Percentiles rank a stretch among this genome's conserved stretches.
Conservation (phyloP, 331 rosid species). For the Malus hybrid region DNA sequence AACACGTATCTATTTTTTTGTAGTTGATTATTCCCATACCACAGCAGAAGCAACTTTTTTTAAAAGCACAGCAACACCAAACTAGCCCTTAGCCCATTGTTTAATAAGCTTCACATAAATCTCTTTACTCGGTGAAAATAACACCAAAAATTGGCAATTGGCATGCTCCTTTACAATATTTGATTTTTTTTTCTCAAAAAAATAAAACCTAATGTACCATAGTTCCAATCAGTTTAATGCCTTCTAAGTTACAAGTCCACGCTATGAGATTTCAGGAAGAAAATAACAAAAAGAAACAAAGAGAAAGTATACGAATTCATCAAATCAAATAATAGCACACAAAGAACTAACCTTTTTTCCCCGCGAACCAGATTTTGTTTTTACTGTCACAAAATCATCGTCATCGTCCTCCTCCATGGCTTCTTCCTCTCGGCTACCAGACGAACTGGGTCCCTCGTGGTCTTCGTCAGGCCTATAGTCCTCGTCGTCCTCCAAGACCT, state of each 20-base stretch:
- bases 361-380: constrained; percentile 21
- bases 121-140: background rate
- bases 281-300: background rate
- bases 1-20: no score
- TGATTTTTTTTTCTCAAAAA: background rate
- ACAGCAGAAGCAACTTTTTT: no score
- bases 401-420: constrained; percentile 5
- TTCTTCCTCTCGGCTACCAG: constrained; percentile 39
- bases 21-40: no score
- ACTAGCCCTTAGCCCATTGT: background rate
- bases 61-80: no score
- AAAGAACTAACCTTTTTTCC: constrained; percentile 23
- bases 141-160: background rate
- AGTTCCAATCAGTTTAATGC: no score
- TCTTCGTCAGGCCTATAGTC: constrained; percentile 57
- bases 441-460: constrained; percentile 22
- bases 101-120: background rate
- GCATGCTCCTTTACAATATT: background rate
- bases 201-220: no score
- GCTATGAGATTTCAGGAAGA: background rate
- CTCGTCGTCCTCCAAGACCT: constrained; percentile 42
- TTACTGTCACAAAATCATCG: constrained; percentile 21
- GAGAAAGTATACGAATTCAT: background rate
- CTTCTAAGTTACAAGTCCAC: no score
- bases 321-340: background rate